Conservation (phyloP, 2,329 filamentous ascomycete genomes). For the Aspergillus luchuensis region DNA sequence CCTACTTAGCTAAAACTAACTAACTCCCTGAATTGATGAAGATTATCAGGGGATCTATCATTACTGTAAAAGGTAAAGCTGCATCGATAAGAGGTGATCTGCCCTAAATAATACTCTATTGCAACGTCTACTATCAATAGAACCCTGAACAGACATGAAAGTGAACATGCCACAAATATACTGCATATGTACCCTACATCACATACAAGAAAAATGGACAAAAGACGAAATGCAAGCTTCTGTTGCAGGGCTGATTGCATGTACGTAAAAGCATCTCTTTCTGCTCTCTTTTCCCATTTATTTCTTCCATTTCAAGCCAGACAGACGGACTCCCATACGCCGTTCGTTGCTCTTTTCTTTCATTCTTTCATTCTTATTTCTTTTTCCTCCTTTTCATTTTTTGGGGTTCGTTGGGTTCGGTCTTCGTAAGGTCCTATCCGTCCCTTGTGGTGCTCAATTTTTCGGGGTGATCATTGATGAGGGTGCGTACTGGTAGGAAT, state of each 20-base stretch:
- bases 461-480: no score
- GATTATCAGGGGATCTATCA: background rate
- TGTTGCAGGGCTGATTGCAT: no score
- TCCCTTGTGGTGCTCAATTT: no score
- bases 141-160: background rate
- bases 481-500: no score
- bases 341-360: constrained; percentile 29
- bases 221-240: no score
- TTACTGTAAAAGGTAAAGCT: background rate
- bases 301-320: constrained; percentile 27
- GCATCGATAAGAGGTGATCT: background rate
- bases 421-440: background rate
- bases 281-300: constrained; percentile 13
- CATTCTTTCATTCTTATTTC: constrained; percentile 17
- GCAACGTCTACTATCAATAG: background rate
- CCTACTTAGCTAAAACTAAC: background rate
- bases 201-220: no score
- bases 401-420: background rate
- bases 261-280: background rate
- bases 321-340: constrained; percentile 39
- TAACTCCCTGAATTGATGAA: background rate
- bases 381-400: background rate
- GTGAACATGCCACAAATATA: no score
- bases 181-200: no score
- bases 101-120: background rate